These are phyloP conservation scores for Jatropha multifida DNA, from an alignment of 441 rosid species.

Conservation along the genomic window DNA sequence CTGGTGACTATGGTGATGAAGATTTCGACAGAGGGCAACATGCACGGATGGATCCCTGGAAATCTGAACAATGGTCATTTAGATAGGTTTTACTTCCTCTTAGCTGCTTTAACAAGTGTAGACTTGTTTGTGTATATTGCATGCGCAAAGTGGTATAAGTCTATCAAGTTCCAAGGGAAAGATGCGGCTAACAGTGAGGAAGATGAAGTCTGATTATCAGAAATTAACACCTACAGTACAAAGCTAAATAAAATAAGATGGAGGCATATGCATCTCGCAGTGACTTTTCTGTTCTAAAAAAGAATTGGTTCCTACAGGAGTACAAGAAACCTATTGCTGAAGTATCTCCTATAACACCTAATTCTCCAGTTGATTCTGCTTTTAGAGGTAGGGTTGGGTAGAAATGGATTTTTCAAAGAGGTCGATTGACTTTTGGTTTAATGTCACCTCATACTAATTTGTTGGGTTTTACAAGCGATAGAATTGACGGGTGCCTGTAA, in stretches of 20 bases:
- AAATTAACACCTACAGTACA: slow-evolving; percentile 5
- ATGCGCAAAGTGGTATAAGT: slow-evolving; percentile 89
- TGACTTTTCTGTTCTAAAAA: neutral
- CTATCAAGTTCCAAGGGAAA: slow-evolving; percentile 67
- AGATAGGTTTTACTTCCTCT: slow-evolving; percentile 89
- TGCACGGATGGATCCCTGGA: slow-evolving; percentile 98
- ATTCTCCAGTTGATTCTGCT: slow-evolving; percentile 19
- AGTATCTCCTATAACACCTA: slow-evolving; percentile 2
- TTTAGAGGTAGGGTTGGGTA: slow-evolving; percentile 14
- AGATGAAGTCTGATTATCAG: slow-evolving; percentile 32
- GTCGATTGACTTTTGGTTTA: slow-evolving; percentile 14
- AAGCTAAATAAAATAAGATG: slow-evolving; percentile 29
- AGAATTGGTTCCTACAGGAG: neutral
- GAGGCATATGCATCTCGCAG: slow-evolving; percentile 21
- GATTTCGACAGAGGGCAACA: slow-evolving; percentile 75
- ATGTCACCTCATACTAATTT: slow-evolving; percentile 23
- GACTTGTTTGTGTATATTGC: slow-evolving; percentile 66
- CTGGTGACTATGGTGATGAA: slow-evolving; percentile 87
- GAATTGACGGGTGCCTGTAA: slow-evolving; percentile 7
- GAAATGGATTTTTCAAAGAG: slow-evolving; percentile 10
- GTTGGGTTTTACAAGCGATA: slow-evolving; percentile 14
- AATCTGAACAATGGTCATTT: slow-evolving; percentile 95
- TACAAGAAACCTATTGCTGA: neutral
- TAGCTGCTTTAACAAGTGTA: slow-evolving; percentile 67
- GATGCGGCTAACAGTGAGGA: slow-evolving; percentile 23